Percentiles rank a stretch among this genome's conserved stretches.
Conservation (phyloP, 768 basidiomycete genomes). For the Steccherinum ochraceum region DNA sequence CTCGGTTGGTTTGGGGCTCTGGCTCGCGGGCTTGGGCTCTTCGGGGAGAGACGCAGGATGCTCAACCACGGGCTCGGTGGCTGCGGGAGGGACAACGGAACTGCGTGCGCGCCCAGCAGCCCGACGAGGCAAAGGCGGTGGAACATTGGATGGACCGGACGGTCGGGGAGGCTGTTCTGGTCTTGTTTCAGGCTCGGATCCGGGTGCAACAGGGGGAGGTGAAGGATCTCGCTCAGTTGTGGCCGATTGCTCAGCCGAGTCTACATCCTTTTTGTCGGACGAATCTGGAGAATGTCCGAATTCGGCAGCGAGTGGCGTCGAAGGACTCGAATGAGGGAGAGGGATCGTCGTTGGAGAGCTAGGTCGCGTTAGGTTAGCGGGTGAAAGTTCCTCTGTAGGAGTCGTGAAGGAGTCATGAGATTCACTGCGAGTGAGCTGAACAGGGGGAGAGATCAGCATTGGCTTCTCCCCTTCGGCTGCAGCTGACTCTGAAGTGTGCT, state of each 20-base stretch:
- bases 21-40: background rate
- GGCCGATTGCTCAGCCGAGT: background rate
- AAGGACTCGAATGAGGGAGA: conserved; percentile 15
- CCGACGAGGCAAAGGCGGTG: conserved; percentile 62
- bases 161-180: conserved; percentile 2
- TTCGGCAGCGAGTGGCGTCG: conserved; percentile 5
- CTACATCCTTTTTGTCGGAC: background rate
- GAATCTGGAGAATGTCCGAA: background rate
- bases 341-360: conserved; percentile 11
- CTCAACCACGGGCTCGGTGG: conserved; percentile 1
- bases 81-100: conserved; percentile 20
- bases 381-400: conserved; percentile 18
- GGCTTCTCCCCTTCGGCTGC: background rate
- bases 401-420: conserved; percentile 20
- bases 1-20: background rate
- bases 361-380: conserved; percentile 1
- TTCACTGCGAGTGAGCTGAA: conserved; percentile 7
- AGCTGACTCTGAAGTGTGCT: background rate
- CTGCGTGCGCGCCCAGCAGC: conserved; percentile 47
- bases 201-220: background rate
- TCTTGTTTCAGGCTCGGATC: background rate
- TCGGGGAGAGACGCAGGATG: background rate
- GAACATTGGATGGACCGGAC: conserved; percentile 25
- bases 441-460: conserved; percentile 2
- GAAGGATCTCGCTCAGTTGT: background rate